phyloP scores from a whole-genome alignment of 2,329 filamentous ascomycete genomes.

The Exophiala lecanii-corni region DNA sequence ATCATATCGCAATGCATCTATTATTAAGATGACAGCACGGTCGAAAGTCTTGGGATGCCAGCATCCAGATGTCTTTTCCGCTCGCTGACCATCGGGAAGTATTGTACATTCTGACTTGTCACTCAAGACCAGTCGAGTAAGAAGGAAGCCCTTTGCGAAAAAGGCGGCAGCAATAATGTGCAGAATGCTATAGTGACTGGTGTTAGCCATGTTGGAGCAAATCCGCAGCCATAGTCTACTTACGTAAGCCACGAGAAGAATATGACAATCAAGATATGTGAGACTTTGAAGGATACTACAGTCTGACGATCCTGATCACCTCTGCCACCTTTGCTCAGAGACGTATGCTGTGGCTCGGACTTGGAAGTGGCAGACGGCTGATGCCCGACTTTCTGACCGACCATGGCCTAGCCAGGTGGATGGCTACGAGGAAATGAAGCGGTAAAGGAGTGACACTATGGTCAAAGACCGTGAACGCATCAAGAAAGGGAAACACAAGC shows the following conservation, averaged over 20 bases:
- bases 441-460: neutral
- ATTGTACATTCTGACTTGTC: constrained; percentile 66
- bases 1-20: constrained; percentile 94
- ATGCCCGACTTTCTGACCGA: constrained; percentile 7
- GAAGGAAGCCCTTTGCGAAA: constrained; percentile 90
- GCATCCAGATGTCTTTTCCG: constrained; percentile 62
- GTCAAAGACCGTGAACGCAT: neutral
- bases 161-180: constrained; percentile 80
- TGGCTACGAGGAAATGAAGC: constrained; percentile 1
- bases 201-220: neutral
- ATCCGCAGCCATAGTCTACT: constrained; percentile 1
- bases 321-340: constrained; percentile 1
- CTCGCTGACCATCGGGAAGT: constrained; percentile 52
- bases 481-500: neutral
- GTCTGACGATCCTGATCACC: constrained; percentile 15
- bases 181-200: constrained; percentile 55
- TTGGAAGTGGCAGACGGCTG: constrained; percentile 10
- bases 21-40: constrained; percentile 81
- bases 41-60: constrained; percentile 96
- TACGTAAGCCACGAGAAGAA: constrained; percentile 27
- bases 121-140: constrained; percentile 77
- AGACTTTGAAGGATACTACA: constrained; percentile 25
- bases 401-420: constrained; percentile 12
- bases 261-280: constrained; percentile 23
- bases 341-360: constrained; percentile 2